Conservation (phyloP, 108 stramenopile genomes). For the Chaetoceros muelleri region DNA sequence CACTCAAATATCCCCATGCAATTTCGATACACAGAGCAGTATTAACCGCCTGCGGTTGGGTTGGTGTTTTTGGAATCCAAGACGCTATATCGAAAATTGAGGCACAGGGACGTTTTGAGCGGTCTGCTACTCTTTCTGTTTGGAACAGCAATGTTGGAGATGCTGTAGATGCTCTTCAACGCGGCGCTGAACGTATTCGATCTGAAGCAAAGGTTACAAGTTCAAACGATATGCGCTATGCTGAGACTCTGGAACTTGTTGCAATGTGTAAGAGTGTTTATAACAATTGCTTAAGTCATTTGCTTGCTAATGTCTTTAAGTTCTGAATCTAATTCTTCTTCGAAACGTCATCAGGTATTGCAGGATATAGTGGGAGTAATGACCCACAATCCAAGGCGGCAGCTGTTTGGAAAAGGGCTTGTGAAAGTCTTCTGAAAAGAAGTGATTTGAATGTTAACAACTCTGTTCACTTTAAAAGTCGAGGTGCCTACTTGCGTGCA, state of each 20-base stretch:
- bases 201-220: not conserved
- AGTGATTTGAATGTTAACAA: conserved; percentile 9
- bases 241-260: conserved; percentile 56
- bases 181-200: conserved; percentile 35
- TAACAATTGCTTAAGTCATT: not conserved
- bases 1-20: not conserved
- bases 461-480: conserved; percentile 9
- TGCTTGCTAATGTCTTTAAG: too few relatives aligned
- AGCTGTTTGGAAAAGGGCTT: conserved; percentile 50
- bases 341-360: conserved; percentile 14
- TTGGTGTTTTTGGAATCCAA: conserved; percentile 29
- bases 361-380: conserved; percentile 41
- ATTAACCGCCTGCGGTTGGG: conserved; percentile 55
- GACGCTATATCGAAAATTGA: conserved; percentile 56
- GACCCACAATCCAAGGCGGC: conserved; percentile 18
- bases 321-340: too few relatives aligned
- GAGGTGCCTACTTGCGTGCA: conserved; percentile 54
- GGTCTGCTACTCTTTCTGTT: conserved; percentile 63
- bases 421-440: conserved; percentile 43
- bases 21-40: conserved; percentile 19
- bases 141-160: conserved; percentile 68
- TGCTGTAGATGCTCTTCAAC: conserved; percentile 54
- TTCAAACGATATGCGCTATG: conserved; percentile 18
- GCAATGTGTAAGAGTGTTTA: conserved; percentile 35
- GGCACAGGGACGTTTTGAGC: conserved; percentile 48